Percentiles rank a stretch among this genome's conserved stretches.
Conservation (phyloP, 1,284 basidiomycete species). For the Apiotrichum domesticum region DNA sequence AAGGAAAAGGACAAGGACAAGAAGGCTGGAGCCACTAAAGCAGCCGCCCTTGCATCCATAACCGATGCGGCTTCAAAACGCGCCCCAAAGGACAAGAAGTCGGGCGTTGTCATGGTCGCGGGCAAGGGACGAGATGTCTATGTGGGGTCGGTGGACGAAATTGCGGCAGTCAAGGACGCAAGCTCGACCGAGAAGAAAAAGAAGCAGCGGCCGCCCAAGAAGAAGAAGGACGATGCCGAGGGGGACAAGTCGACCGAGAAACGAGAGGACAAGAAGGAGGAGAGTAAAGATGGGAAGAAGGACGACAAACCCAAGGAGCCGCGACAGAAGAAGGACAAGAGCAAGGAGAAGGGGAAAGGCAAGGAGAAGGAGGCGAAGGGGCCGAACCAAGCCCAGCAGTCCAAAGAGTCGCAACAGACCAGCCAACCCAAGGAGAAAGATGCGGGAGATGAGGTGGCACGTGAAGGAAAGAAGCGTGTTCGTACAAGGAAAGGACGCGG, state of each 20-base stretch:
- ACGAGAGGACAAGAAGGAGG: background rate
- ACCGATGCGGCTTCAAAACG: slow-evolving; percentile 31
- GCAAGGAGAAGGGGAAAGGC: background rate
- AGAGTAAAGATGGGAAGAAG: no score
- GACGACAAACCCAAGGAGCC: slow-evolving; percentile 5
- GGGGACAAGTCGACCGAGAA: slow-evolving; percentile 2
- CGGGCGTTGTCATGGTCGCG: slow-evolving; percentile 29
- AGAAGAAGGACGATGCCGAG: slow-evolving; percentile 8
- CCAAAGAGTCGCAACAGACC: no score
- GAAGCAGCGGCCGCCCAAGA: background rate
- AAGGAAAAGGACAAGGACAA: slow-evolving; percentile 3
- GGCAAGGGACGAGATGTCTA: slow-evolving; percentile 39
- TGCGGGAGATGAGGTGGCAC: background rate
- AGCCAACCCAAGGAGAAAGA: background rate
- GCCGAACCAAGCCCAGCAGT: background rate
- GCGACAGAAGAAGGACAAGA: slow-evolving; percentile 6
- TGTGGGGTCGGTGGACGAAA: slow-evolving; percentile 14
- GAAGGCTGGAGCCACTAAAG: slow-evolving; percentile 7
- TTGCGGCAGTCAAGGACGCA: slow-evolving; percentile 4
- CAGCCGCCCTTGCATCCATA: slow-evolving; percentile 32
- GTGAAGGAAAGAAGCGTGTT: background rate
- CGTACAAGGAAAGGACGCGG: slow-evolving; percentile 1
- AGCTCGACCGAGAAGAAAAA: slow-evolving; percentile 4
- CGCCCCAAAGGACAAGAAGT: slow-evolving; percentile 19
- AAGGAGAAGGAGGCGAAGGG: slow-evolving; percentile 1